Conservation (phyloP, 495 filamentous ascomycete genomes). For the Thermothielavioides terrestris region DNA sequence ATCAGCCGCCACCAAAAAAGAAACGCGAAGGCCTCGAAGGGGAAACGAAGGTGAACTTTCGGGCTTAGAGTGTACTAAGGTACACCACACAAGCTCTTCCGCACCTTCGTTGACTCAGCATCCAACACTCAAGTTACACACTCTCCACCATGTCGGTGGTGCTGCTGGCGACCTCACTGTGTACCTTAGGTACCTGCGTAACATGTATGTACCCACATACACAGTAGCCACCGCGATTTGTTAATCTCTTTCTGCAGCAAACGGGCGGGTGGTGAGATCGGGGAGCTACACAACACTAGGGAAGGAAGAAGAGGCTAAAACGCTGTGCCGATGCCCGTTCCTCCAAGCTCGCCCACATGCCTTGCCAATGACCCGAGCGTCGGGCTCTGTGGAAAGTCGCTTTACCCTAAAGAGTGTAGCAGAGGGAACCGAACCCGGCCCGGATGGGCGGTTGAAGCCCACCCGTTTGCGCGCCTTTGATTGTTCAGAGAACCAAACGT, state of each 20-base stretch:
- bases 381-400: not conserved
- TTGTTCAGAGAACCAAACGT: conserved; percentile 13
- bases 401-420: conserved; percentile 4
- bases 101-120: too few relatives aligned
- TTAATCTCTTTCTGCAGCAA: not conserved
- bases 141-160: too few relatives aligned
- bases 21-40: not conserved
- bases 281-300: too few relatives aligned
- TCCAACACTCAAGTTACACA: too few relatives aligned
- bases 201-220: too few relatives aligned
- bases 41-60: not conserved
- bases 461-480: conserved; percentile 20
- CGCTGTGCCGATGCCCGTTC: not conserved
- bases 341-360: conserved; percentile 6
- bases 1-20: not conserved
- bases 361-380: conserved; percentile 7
- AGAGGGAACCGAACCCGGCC: conserved; percentile 9
- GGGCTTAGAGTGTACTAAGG: too few relatives aligned
- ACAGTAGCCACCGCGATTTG: conserved; percentile 5
- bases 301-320: not conserved
- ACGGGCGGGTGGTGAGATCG: not conserved
- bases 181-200: too few relatives aligned
- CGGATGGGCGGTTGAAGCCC: conserved; percentile 13
- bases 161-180: too few relatives aligned
- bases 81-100: too few relatives aligned